A percentile compares a stretch with the other conserved stretches of the same genome.
These are phyloP conservation scores for Selaginella moellendorffii DNA, from an alignment of 75 land plant species.

Conservation along the genomic window DNA sequence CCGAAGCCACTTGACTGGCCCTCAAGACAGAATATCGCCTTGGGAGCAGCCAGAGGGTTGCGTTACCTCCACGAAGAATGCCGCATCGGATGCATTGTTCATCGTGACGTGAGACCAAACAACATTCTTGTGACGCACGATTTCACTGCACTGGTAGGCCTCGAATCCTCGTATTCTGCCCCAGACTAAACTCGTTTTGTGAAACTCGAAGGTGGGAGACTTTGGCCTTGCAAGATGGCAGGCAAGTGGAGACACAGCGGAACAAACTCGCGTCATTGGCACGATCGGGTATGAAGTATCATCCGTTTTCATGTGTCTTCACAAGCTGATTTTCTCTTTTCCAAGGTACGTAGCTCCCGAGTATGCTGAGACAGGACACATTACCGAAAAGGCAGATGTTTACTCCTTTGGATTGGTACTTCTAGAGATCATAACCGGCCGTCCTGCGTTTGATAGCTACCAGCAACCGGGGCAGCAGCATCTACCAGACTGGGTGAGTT, in stretches of 20 bases:
- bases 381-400: neutral
- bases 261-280: slow-evolving; percentile 85
- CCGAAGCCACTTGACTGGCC: neutral
- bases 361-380: neutral
- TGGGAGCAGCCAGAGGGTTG: neutral
- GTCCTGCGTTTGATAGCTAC: neutral
- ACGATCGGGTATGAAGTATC: slow-evolving; percentile 50
- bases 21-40: neutral
- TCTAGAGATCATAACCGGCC: neutral
- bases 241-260: slow-evolving; percentile 73
- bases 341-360: neutral
- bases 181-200: no score
- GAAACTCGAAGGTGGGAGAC: slow-evolving; percentile 81
- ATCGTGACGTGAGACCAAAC: neutral
- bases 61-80: neutral
- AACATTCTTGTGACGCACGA: neutral
- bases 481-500: neutral
- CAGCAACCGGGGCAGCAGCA: neutral
- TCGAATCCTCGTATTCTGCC: no score
- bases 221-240: slow-evolving; percentile 98
- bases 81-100: neutral
- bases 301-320: no score
- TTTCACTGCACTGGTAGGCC: neutral
- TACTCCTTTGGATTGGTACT: neutral
- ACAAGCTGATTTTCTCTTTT: no score